Conservation (phyloP, 345 rosid species). For the Viola odorata region DNA sequence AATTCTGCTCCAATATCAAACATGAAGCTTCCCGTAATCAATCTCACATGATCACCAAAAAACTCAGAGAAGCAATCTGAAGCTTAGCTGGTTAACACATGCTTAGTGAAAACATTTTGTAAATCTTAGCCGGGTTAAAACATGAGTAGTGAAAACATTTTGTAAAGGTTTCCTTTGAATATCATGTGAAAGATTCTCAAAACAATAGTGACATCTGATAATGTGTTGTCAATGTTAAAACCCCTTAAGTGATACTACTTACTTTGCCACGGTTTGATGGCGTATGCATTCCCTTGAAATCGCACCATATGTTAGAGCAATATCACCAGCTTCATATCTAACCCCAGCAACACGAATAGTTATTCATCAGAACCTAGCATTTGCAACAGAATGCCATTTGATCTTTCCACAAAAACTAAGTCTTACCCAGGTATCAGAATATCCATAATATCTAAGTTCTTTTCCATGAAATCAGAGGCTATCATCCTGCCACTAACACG, state of each 20-base stretch:
- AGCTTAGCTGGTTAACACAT: background rate
- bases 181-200: too few relatives aligned
- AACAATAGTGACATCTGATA: too few relatives aligned
- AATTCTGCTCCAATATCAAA: background rate
- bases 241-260: background rate
- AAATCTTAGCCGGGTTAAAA: too few relatives aligned
- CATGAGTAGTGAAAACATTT: too few relatives aligned
- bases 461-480: slow-evolving; percentile 38
- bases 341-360: background rate
- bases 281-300: slow-evolving; percentile 49
- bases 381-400: background rate
- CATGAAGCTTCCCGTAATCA: background rate
- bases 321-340: slow-evolving; percentile 37
- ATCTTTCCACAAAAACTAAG: background rate
- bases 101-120: background rate
- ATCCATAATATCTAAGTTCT: slow-evolving; percentile 37
- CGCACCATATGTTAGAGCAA: slow-evolving; percentile 43
- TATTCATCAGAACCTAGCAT: background rate
- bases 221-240: too few relatives aligned
- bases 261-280: slow-evolving; percentile 44
- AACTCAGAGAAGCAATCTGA: background rate
- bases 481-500: slow-evolving; percentile 31
- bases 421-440: slow-evolving; percentile 37
- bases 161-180: too few relatives aligned
- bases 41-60: background rate